Conservation (phyloP, 352 stramenopile species). For the Pythium pyrilobum region DNA sequence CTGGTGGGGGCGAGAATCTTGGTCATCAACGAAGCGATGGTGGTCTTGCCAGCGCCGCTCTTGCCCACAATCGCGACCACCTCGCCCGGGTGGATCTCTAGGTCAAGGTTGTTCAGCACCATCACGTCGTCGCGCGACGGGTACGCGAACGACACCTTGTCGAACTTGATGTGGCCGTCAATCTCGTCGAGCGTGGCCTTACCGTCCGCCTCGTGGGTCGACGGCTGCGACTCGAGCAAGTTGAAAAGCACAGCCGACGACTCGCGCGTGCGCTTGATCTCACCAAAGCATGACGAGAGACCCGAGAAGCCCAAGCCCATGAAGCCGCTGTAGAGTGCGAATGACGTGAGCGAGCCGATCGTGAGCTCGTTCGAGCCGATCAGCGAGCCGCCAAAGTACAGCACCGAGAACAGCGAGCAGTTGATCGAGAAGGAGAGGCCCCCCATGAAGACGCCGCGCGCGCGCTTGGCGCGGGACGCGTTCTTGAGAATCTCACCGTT, state of each 20-base stretch:
- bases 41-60: conserved; percentile 83
- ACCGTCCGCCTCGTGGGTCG: conserved; percentile 25
- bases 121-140: conserved; percentile 62
- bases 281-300: conserved; percentile 76
- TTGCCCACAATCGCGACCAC: conserved; percentile 83
- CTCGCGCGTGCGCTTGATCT: conserved; percentile 71
- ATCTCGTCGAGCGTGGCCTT: conserved; percentile 39
- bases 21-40: conserved; percentile 71
- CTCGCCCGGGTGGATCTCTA: conserved; percentile 75
- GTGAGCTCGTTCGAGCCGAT: conserved; percentile 83
- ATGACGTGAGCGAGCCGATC: conserved; percentile 87
- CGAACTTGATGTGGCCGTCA: conserved; percentile 66
- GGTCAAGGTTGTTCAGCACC: conserved; percentile 56
- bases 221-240: conserved; percentile 43
- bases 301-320: conserved; percentile 88
- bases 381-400: conserved; percentile 88
- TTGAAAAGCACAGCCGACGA: conserved; percentile 70
- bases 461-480: conserved; percentile 59
- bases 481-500: conserved; percentile 67
- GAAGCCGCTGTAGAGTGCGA: conserved; percentile 89
- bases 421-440: conserved; percentile 85
- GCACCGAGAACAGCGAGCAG: conserved; percentile 86
- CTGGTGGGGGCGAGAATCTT: conserved; percentile 66
- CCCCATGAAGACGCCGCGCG: conserved; percentile 89
- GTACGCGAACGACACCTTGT: conserved; percentile 82